phyloP scores from a whole-genome alignment of 2,329 filamentous ascomycete species.

The Ophiostoma novo-ulmi region DNA sequence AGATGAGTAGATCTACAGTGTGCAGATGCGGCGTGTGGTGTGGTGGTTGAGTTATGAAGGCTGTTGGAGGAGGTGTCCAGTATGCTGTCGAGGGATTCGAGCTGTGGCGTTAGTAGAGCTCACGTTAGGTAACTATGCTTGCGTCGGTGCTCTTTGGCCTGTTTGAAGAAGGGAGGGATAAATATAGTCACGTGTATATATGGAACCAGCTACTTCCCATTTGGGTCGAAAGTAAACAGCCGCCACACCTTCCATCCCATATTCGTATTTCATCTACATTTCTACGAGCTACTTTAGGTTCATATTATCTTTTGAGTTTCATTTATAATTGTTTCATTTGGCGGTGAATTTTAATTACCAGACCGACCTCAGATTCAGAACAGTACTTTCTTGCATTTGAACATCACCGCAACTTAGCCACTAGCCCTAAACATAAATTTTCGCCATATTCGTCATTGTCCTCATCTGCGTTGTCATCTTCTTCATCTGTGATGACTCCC shows the following conservation, averaged over 20 bases:
- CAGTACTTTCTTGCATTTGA: too few relatives aligned
- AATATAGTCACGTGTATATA: neutral
- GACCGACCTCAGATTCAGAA: too few relatives aligned
- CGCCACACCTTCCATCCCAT: neutral
- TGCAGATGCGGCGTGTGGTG: neutral
- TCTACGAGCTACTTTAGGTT: too few relatives aligned
- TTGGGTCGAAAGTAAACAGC: neutral
- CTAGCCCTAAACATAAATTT: too few relatives aligned
- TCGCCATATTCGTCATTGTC: too few relatives aligned
- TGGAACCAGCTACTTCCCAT: neutral
- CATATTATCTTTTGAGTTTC: too few relatives aligned
- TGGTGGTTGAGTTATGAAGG: neutral
- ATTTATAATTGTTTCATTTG: too few relatives aligned
- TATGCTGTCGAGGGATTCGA: neutral
- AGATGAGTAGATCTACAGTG: neutral
- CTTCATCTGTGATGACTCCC: too few relatives aligned
- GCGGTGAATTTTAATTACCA: too few relatives aligned
- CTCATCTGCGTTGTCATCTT: too few relatives aligned
- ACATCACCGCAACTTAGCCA: too few relatives aligned
- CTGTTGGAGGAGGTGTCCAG: neutral
- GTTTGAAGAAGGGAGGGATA: neutral
- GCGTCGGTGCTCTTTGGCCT: slow-evolving; percentile 10
- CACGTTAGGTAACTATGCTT: slow-evolving; percentile 10
- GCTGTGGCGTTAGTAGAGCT: slow-evolving; percentile 10
- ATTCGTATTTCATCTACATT: too few relatives aligned